A percentile compares a stretch with the other conserved stretches of the same genome.
Evolutionary conservation across 2,329 filamentous ascomycete species (phyloP).

Genomic region (Claviceps spartinae): DNA sequence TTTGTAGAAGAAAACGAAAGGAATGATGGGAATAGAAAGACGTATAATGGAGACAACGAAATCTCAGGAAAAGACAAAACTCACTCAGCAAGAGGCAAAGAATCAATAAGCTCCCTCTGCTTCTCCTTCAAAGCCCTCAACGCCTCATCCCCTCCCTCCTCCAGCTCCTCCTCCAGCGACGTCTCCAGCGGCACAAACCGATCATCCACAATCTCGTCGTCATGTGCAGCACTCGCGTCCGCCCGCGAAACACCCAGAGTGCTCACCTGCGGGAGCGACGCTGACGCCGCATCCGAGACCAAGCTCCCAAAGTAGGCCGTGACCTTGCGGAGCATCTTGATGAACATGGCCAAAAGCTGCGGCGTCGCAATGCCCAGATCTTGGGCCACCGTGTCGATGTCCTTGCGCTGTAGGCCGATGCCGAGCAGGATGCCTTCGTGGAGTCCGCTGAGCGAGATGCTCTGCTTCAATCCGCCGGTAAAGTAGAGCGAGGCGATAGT

Average conservation of each 20-base stretch:
- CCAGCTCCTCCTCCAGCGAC: conserved; percentile 67
- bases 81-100: conserved; percentile 66
- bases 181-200: conserved; percentile 59
- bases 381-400: conserved; percentile 63
- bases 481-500: conserved; percentile 76
- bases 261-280: conserved; percentile 46
- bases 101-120: conserved; percentile 79
- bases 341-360: conserved; percentile 90
- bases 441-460: conserved; percentile 62
- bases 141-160: conserved; percentile 68
- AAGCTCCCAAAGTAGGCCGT: conserved; percentile 63
- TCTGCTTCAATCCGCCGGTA: conserved; percentile 53
- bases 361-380: conserved; percentile 62
- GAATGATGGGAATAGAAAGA: not conserved
- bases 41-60: not conserved
- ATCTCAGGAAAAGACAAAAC: conserved; percentile 5
- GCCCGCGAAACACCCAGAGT: conserved; percentile 44
- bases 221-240: conserved; percentile 50
- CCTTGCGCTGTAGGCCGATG: conserved; percentile 81
- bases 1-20: not conserved
- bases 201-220: conserved; percentile 52
- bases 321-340: conserved; percentile 87
- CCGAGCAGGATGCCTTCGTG: conserved; percentile 83
- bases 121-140: conserved; percentile 59
- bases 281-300: conserved; percentile 59